These are phyloP conservation scores for Pyrenula massariospora DNA, from an alignment of 495 filamentous ascomycete genomes.

Conservation along the genomic window DNA sequence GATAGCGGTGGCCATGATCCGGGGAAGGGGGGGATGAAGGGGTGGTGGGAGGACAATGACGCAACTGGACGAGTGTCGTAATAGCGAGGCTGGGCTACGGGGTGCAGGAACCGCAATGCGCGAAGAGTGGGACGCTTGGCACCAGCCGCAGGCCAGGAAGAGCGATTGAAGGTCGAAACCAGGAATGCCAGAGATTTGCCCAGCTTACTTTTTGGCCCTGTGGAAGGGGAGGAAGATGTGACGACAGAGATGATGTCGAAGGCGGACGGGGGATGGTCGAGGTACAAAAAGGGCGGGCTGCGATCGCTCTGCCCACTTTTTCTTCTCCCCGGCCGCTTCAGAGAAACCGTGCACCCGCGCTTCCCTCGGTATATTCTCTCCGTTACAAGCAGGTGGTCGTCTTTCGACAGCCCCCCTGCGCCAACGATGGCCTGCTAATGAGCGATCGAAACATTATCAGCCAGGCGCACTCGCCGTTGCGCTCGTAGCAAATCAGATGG, in stretches of 20 bases:
- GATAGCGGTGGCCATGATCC: conserved; percentile 35
- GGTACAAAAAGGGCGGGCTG: conserved; percentile 1
- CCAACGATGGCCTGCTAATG: background rate
- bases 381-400: background rate
- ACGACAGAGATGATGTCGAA: conserved; percentile 1
- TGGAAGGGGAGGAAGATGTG: background rate
- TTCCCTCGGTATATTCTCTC: background rate
- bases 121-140: conserved; percentile 1
- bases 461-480: background rate
- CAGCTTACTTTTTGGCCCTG: background rate
- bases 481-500: background rate
- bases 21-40: conserved; percentile 7
- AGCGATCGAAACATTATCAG: background rate
- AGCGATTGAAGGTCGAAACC: background rate
- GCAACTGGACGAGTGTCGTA: background rate
- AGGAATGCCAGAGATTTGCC: background rate
- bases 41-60: conserved; percentile 12
- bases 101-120: background rate
- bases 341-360: background rate
- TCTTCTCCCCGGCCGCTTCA: background rate
- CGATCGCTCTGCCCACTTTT: background rate
- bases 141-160: background rate
- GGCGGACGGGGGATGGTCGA: background rate
- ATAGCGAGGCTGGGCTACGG: background rate
- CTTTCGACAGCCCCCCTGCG: background rate